Evolutionary conservation across 495 filamentous ascomycete species (phyloP).

Genomic region (Staphylotrichum longicolle): DNA sequence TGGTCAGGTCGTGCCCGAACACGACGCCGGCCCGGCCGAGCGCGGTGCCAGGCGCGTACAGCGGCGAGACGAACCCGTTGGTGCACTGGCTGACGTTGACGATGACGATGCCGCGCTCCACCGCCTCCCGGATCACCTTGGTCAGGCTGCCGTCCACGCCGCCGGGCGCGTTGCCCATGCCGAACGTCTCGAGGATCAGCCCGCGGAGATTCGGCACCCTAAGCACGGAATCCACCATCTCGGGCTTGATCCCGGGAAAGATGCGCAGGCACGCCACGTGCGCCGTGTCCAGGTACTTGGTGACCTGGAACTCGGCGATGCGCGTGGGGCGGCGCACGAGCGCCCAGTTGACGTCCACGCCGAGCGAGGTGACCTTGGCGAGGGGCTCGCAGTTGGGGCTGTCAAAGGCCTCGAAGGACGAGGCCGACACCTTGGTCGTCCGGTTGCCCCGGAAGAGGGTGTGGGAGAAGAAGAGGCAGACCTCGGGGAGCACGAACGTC

Average conservation of each 20-base stretch:
- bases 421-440: conserved; percentile 83
- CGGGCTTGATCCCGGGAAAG: conserved; percentile 92
- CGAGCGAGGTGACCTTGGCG: conserved; percentile 74
- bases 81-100: conserved; percentile 93
- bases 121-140: conserved; percentile 72
- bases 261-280: conserved; percentile 92
- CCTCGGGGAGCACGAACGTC: conserved; percentile 94
- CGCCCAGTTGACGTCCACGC: conserved; percentile 81
- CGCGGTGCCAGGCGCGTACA: conserved; percentile 88
- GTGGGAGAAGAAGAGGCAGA: conserved; percentile 94
- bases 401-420: conserved; percentile 81
- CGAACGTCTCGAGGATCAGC: conserved; percentile 90
- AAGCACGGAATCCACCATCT: conserved; percentile 90
- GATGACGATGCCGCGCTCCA: conserved; percentile 77
- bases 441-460: conserved; percentile 90
- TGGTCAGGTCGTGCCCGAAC: conserved; percentile 89
- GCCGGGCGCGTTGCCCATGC: conserved; percentile 87
- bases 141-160: conserved; percentile 82
- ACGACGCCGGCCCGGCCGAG: conserved; percentile 88
- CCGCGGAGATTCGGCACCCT: conserved; percentile 74
- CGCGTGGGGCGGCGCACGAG: conserved; percentile 71
- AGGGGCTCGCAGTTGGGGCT: conserved; percentile 81
- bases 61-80: conserved; percentile 81
- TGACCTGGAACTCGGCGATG: conserved; percentile 72
- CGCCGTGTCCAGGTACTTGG: conserved; percentile 74